phyloP scores from a whole-genome alignment of 2,329 filamentous ascomycete genomes.

The Endothia cerciana region DNA sequence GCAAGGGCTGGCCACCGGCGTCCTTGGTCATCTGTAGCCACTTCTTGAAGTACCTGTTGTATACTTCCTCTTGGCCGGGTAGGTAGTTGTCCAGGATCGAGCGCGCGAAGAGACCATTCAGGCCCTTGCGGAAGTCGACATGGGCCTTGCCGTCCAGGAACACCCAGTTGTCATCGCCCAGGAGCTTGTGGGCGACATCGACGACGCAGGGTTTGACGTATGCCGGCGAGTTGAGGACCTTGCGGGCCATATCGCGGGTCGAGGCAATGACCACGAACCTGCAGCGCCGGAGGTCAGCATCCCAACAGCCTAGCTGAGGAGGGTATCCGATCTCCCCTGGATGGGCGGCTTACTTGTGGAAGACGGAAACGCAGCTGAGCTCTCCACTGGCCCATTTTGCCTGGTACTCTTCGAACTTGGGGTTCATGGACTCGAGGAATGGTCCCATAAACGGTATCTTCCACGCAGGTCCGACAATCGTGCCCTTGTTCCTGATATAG shows the following conservation, averaged over 20 bases:
- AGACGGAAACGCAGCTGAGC: conserved; percentile 95
- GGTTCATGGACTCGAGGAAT: conserved; percentile 89
- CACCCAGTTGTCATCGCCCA: conserved; percentile 92
- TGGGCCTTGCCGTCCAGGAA: conserved; percentile 95
- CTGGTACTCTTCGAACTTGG: conserved; percentile 89
- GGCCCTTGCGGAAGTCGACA: conserved; percentile 94
- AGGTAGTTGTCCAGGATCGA: conserved; percentile 86
- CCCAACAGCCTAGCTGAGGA: neutral
- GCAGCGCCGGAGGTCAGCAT: conserved; percentile 24
- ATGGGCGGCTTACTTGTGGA: conserved; percentile 81
- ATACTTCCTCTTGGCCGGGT: conserved; percentile 89
- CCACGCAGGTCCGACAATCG: conserved; percentile 73
- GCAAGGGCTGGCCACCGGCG: conserved; percentile 71
- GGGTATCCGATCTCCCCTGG: neutral
- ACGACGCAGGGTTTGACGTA: conserved; percentile 98
- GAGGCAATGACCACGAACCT: conserved; percentile 98
- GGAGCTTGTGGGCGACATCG: conserved; percentile 89
- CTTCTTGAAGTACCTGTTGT: conserved; percentile 80
- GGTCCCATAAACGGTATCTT: conserved; percentile 93
- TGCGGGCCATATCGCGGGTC: conserved; percentile 91
- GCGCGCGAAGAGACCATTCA: conserved; percentile 93
- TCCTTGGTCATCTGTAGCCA: conserved; percentile 78
- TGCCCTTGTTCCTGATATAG: conserved; percentile 76
- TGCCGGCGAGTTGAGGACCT: conserved; percentile 90
- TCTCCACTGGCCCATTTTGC: conserved; percentile 90